phyloP scores from a whole-genome alignment of 306 rosid species.

The Rubus idaeus region DNA sequence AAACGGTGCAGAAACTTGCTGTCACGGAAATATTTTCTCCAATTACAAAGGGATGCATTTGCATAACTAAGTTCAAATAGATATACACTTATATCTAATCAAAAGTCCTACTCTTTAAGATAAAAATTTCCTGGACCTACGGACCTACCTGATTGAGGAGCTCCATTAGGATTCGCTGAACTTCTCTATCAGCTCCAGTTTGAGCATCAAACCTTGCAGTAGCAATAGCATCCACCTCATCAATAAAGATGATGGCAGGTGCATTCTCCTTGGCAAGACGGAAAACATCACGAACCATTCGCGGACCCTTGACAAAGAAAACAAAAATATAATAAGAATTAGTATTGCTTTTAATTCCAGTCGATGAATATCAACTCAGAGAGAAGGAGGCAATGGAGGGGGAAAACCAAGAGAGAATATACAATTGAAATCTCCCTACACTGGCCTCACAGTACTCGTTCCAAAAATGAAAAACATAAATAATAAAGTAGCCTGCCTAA shows the following conservation, averaged over 20 bases:
- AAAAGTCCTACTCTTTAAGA: not conserved
- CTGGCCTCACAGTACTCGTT: not conserved
- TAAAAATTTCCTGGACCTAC: constrained; percentile 27
- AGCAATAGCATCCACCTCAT: constrained; percentile 99
- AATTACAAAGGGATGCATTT: not conserved
- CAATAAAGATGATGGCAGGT: constrained; percentile 97
- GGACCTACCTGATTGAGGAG: constrained; percentile 83
- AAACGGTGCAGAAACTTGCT: not conserved
- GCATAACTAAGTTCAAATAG: not conserved
- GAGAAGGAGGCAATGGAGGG: not conserved
- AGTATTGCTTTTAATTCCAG: not conserved
- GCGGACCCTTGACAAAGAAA: constrained; percentile 61
- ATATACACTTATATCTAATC: not conserved
- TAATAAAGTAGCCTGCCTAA: not conserved
- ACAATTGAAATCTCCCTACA: not conserved
- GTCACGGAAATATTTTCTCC: not conserved
- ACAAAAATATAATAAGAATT: not conserved
- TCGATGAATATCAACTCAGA: not conserved
- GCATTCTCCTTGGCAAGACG: constrained; percentile 99
- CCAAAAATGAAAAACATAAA: not conserved
- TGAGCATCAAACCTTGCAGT: constrained; percentile 99
- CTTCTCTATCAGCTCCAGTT: constrained; percentile 99
- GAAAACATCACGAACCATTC: constrained; percentile 99
- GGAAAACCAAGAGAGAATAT: no score
- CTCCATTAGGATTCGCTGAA: constrained; percentile 99